phyloP scores from a whole-genome alignment of 768 basidiomycete species.

The Thelephora aurantiotincta region DNA sequence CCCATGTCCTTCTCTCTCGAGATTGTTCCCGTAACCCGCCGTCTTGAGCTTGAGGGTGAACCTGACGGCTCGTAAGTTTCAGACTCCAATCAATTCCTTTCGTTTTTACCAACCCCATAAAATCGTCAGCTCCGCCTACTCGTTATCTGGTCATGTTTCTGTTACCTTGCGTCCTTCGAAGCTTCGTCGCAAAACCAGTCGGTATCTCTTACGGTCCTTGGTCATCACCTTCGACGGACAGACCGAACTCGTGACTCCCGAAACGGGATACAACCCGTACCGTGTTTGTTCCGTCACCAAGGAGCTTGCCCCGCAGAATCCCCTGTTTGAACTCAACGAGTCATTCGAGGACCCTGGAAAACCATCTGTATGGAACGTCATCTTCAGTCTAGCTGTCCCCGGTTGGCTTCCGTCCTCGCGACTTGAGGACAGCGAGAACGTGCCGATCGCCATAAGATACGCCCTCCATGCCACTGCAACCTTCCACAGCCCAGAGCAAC shows the following conservation, averaged over 20 bases:
- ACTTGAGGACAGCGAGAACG: constrained; percentile 18
- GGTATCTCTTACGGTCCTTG: constrained; percentile 53
- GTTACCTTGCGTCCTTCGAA: constrained; percentile 51
- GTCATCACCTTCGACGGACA: constrained; percentile 77
- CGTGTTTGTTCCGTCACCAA: constrained; percentile 57
- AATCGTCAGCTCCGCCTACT: constrained; percentile 59
- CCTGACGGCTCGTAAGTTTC: constrained; percentile 46
- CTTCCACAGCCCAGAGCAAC: constrained; percentile 21
- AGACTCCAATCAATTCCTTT: neutral
- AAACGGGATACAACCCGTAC: constrained; percentile 50
- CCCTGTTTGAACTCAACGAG: constrained; percentile 45
- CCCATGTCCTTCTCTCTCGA: constrained; percentile 53
- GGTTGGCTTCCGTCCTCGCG: constrained; percentile 64
- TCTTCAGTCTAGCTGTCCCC: constrained; percentile 75
- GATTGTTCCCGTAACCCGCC: constrained; percentile 42
- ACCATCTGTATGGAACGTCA: constrained; percentile 58
- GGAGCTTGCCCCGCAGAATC: constrained; percentile 39
- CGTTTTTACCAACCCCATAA: neutral
- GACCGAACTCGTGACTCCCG: constrained; percentile 52
- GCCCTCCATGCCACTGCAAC: constrained; percentile 53
- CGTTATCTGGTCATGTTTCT: constrained; percentile 70
- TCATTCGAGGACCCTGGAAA: constrained; percentile 40
- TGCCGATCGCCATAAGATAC: constrained; percentile 44
- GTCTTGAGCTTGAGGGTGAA: constrained; percentile 59
- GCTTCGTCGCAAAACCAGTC: constrained; percentile 33